Evolutionary conservation across 306 rosid species (phyloP).

Genomic region (Lagenaria siceraria): DNA sequence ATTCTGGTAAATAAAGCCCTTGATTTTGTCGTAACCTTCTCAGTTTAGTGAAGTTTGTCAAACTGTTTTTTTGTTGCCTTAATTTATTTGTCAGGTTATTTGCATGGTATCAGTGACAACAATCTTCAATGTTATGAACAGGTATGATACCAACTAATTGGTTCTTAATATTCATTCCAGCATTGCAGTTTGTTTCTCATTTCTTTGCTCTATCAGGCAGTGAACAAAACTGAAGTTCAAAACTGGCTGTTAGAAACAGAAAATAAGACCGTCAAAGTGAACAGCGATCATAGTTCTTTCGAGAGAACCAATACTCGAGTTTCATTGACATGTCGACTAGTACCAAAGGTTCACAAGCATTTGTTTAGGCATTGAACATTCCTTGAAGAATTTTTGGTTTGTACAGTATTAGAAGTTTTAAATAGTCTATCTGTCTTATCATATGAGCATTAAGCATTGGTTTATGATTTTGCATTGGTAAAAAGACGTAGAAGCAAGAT

Average conservation of each 20-base stretch:
- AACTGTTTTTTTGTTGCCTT: background rate
- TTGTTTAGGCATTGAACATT: conserved; percentile 44
- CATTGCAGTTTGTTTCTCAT: background rate
- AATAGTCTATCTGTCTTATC: background rate
- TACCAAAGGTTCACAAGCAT: conserved; percentile 64
- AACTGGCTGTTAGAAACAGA: conserved; percentile 14
- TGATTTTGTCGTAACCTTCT: background rate
- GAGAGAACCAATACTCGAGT: conserved; percentile 41
- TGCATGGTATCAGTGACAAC: conserved; percentile 63
- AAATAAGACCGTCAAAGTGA: conserved; percentile 14
- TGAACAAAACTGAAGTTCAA: conserved; percentile 47
- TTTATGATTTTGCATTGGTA: background rate
- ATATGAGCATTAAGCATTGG: background rate
- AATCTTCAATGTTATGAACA: conserved; percentile 36
- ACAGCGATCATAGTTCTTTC: conserved; percentile 24
- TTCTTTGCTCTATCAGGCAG: conserved; percentile 32
- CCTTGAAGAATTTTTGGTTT: background rate
- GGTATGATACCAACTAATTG: conserved; percentile 24
- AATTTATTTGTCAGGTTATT: conserved; percentile 41
- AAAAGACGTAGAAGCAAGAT: background rate
- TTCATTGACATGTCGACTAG: conserved; percentile 72
- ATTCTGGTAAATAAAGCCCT: conserved; percentile 39
- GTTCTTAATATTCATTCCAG: background rate
- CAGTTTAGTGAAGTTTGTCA: background rate
- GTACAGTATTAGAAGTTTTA: background rate